phyloP scores from a whole-genome alignment of 164 flowering plant genomes.

The Akebia trifoliata region DNA sequence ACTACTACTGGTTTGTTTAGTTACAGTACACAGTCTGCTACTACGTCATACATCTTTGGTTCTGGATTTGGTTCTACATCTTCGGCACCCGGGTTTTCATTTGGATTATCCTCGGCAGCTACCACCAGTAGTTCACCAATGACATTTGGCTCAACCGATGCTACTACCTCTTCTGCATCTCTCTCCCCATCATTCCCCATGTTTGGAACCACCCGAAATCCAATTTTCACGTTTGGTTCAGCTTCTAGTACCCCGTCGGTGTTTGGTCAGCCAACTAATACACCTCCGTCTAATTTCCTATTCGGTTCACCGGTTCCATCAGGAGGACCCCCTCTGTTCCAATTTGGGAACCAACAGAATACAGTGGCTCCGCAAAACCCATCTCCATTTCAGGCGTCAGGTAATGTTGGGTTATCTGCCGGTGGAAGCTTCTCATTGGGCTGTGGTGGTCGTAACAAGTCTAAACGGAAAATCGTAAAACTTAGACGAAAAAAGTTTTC shows the following conservation, averaged over 20 bases:
- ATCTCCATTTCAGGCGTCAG: constrained; percentile 54
- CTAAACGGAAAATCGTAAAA: constrained; percentile 22
- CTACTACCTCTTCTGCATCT: too few relatives aligned
- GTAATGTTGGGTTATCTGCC: constrained; percentile 37
- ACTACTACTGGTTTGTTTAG: constrained; percentile 25
- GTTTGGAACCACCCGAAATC: too few relatives aligned
- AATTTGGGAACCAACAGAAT: constrained; percentile 53
- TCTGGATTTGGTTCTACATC: constrained; percentile 30
- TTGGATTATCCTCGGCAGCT: constrained; percentile 42
- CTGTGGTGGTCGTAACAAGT: constrained; percentile 23
- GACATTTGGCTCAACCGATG: constrained; percentile 35
- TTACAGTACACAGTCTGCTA: constrained; percentile 32
- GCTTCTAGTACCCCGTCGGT: constrained; percentile 32
- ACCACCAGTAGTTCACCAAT: constrained; percentile 21
- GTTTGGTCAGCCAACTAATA: constrained; percentile 44
- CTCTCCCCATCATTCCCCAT: too few relatives aligned
- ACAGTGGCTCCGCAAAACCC: constrained; percentile 34
- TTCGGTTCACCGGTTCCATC: constrained; percentile 44
- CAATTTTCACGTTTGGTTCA: constrained; percentile 33
- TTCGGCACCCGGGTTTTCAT: constrained; percentile 34
- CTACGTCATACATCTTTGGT: constrained; percentile 33
- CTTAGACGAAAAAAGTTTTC: constrained; percentile 18
- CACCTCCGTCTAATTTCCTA: constrained; percentile 30
- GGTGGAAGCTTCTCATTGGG: constrained; percentile 38
- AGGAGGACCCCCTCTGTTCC: constrained; percentile 36